Base-by-base conservation (phyloP, 225 moss, liverwort and hornwort genomes). In the Takakia lepidozioides region DNA sequence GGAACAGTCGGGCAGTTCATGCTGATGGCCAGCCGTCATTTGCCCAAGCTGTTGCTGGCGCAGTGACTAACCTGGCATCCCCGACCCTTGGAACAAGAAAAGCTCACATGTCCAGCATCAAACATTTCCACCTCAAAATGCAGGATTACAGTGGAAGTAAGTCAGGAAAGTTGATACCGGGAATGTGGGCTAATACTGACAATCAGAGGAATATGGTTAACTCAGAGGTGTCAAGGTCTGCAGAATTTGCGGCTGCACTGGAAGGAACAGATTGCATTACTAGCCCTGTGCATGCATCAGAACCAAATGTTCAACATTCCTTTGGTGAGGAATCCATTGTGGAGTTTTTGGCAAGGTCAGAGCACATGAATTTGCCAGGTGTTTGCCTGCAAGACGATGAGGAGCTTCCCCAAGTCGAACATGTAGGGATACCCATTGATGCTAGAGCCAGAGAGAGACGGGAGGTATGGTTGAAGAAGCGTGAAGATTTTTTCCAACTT, bases 21-120 rank as follows among this genome's bases (percentile, higher is more conserved):
- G 34, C 57, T 5, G 60, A 54, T 15, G 70, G 66, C 41, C 74
- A 70, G 22, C 55, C 45, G 4, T 38, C 64, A 0, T 64, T 61
- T 13, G 34, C 46, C 17, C 75, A 66, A 55, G 66, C 62, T 11
- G 52, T 73, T 4, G 62, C 69, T 35, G 72, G 69, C 39, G 66
- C 69, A n/a, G 52, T 21, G 59, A 60, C 59, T 30, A 62, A 51
- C 13, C 27, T 56, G 21, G 35, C 57, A 35, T 72, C 78, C 0
- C 69, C 78, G 4, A 58, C 57, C 13, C 54, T 72, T 8, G 61
- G 49, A 22, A 64, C 69, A 44, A 62, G 63, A 8, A 74, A 67
- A 60, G 43, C 66, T 13, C 67, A 63, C 46, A 56, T 70, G 2
- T 70, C 79, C 10, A 79, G 60, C 49, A 66, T 79, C 66, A 74